These are phyloP conservation scores for Knoxdaviesia capensis DNA, from an alignment of 2,329 filamentous ascomycete species.

Conservation along the genomic window DNA sequence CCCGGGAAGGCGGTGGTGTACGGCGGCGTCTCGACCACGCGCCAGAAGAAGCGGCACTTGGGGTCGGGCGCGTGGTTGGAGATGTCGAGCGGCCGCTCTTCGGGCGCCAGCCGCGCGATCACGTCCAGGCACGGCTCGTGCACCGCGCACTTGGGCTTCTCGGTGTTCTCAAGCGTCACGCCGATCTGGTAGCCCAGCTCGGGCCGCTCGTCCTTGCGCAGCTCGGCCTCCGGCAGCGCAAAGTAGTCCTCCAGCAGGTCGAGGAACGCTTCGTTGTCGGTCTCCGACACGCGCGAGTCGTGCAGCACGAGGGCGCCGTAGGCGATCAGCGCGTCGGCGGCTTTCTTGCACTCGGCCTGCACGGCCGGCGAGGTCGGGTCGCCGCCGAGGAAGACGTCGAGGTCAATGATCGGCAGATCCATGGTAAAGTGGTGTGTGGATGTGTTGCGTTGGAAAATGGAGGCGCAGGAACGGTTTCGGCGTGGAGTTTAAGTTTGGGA, in stretches of 20 bases:
- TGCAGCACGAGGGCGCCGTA: conserved; percentile 40
- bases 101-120: conserved; percentile 30
- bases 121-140: conserved; percentile 38
- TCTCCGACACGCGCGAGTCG: conserved; percentile 35
- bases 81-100: conserved; percentile 37
- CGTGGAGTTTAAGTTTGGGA: background rate
- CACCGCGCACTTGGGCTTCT: conserved; percentile 42
- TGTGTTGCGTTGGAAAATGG: conserved; percentile 7
- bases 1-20: conserved; percentile 33
- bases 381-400: conserved; percentile 32
- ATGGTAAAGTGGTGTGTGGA: conserved; percentile 18
- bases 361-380: conserved; percentile 21
- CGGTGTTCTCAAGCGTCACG: conserved; percentile 41
- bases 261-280: conserved; percentile 34
- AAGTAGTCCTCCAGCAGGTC: conserved; percentile 47
- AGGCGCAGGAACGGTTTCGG: background rate
- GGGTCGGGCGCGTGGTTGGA: conserved; percentile 34
- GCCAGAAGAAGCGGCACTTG: conserved; percentile 44
- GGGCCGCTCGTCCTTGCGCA: conserved; percentile 32
- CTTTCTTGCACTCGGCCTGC: conserved; percentile 29
- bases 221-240: conserved; percentile 26
- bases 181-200: conserved; percentile 39
- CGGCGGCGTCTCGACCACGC: conserved; percentile 32
- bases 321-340: conserved; percentile 34
- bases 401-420: conserved; percentile 39